Percentiles rank a stretch among this genome's conserved stretches.
Conservation (phyloP, 2,329 filamentous ascomycete species). For the Neofusicoccum kwambonambiense region DNA sequence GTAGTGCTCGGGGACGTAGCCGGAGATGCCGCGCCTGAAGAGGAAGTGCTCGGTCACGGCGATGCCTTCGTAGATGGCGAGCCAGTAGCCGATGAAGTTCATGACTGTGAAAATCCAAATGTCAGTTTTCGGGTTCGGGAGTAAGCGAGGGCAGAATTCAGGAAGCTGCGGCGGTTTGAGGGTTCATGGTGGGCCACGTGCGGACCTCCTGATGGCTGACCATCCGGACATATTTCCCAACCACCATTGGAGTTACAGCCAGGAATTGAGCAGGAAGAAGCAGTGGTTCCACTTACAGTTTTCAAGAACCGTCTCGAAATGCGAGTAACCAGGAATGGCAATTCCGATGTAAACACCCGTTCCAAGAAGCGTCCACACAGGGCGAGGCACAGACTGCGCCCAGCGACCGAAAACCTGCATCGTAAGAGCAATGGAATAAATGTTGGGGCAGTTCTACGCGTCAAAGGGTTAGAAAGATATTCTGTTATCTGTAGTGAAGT, state of each 20-base stretch:
- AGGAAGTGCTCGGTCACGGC: conserved; percentile 66
- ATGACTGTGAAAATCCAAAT: conserved; percentile 54
- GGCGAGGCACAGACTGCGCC: conserved; percentile 63
- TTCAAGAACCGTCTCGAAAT: conserved; percentile 12
- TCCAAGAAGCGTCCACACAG: conserved; percentile 63
- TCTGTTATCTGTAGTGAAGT: neutral
- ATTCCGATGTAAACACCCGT: conserved; percentile 66
- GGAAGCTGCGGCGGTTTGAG: no score
- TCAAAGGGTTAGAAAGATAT: neutral
- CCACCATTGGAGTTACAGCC: neutral
- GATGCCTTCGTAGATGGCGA: conserved; percentile 70
- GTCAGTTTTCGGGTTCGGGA: no score
- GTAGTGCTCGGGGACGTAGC: conserved; percentile 61
- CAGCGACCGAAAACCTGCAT: conserved; percentile 63
- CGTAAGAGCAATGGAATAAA: conserved; percentile 65
- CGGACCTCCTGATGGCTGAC: no score
- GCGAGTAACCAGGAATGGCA: conserved; percentile 64
- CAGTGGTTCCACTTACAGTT: neutral
- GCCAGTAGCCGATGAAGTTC: conserved; percentile 62
- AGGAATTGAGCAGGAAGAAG: neutral
- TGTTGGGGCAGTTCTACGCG: conserved; percentile 56
- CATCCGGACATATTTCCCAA: no score
- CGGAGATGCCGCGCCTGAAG: conserved; percentile 61
- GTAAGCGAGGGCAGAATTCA: no score
- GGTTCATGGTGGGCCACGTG: no score